A percentile compares a stretch with the other conserved stretches of the same genome.
phyloP scores from a whole-genome alignment of 202 grass and related monocot species.

The Hordeum pubiflorum region DNA sequence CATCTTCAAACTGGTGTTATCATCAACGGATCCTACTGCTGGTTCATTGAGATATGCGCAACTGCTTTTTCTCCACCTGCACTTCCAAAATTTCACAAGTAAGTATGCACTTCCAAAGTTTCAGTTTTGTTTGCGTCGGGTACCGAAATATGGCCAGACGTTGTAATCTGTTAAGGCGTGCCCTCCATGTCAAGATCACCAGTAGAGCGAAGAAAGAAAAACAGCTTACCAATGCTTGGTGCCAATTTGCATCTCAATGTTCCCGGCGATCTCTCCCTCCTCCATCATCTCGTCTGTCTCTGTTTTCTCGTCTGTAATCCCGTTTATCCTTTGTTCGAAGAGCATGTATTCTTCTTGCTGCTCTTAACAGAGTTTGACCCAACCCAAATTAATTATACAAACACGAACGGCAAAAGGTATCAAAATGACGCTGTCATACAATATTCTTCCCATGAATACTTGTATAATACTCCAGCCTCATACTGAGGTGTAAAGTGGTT shows the following conservation, averaged over 20 bases:
- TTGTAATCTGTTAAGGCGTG: background rate
- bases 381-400: background rate
- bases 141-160: background rate
- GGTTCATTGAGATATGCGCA: slow-evolving; percentile 62
- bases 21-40: slow-evolving; percentile 31
- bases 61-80: slow-evolving; percentile 38
- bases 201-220: background rate
- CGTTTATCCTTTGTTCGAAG: slow-evolving; percentile 32
- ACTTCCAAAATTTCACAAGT: background rate
- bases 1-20: background rate
- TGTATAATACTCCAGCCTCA: background rate
- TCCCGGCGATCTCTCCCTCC: slow-evolving; percentile 12
- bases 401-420: background rate
- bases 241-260: slow-evolving; percentile 19
- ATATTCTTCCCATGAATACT: background rate
- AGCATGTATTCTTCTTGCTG: slow-evolving; percentile 51
- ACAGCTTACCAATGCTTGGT: slow-evolving; percentile 53
- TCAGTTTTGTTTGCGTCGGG: background rate
- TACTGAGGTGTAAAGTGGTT: background rate
- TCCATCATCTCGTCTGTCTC: background rate
- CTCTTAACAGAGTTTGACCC: background rate
- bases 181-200: background rate
- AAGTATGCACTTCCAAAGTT: background rate
- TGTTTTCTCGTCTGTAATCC: slow-evolving; percentile 7
- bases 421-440: background rate